Percentiles rank a stretch among this genome's conserved stretches.
These are phyloP conservation scores for Candida chauliodis DNA, from an alignment of 805 yeast species.

Conservation along the genomic window DNA sequence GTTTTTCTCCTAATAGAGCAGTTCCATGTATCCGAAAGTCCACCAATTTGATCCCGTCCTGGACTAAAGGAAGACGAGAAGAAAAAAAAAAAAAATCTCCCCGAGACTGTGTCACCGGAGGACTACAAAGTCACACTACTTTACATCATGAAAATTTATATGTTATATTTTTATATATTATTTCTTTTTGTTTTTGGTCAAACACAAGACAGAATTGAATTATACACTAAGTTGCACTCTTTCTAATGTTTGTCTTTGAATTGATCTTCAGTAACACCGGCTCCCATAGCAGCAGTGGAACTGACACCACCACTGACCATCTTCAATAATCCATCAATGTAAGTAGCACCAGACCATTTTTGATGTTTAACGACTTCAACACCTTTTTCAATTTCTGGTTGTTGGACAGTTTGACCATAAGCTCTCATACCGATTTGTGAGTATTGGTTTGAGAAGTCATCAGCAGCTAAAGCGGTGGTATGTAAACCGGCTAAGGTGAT, in stretches of 20 bases:
- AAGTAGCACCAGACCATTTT: slow-evolving; percentile 98
- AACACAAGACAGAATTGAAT: no score
- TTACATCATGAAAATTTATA: neutral
- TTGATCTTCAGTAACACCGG: slow-evolving; percentile 97
- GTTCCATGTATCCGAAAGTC: slow-evolving; percentile 22
- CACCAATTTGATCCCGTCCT: slow-evolving; percentile 22
- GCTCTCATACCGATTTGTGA: slow-evolving; percentile 90
- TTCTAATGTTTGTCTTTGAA: slow-evolving; percentile 50
- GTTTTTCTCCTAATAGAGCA: no score
- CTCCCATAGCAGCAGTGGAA: slow-evolving; percentile 97
- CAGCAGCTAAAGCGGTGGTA: slow-evolving; percentile 89
- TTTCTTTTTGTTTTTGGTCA: neutral
- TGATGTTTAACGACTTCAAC: slow-evolving; percentile 98
- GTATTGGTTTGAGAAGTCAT: slow-evolving; percentile 76
- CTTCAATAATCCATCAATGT: slow-evolving; percentile 85
- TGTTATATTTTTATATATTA: neutral
- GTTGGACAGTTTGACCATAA: slow-evolving; percentile 83
- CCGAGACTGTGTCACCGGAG: neutral
- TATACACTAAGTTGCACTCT: no score
- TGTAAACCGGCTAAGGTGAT: slow-evolving; percentile 96
- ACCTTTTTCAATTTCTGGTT: slow-evolving; percentile 79
- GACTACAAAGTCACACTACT: no score
- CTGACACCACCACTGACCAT: slow-evolving; percentile 92
- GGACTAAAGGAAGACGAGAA: neutral
- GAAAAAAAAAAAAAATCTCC: neutral